Evolutionary conservation across 352 stramenopile species (phyloP).

Genomic region (Phytophthora fragariae): DNA sequence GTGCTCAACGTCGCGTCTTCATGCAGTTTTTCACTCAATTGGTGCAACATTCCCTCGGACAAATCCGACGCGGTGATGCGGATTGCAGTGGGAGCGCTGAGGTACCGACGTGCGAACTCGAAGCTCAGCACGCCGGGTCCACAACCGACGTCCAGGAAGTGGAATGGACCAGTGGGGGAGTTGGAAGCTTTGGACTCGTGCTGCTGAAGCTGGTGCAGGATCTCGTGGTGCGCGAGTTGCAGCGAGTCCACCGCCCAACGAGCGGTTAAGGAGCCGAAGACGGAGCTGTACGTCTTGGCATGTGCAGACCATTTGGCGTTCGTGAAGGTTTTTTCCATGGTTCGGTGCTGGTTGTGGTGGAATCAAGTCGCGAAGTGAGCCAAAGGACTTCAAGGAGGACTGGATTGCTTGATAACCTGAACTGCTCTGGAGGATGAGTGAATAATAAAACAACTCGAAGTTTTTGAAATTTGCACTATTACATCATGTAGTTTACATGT

Average conservation of each 20-base stretch:
- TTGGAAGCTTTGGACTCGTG: slow-evolving; percentile 20
- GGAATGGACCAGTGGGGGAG: slow-evolving; percentile 13
- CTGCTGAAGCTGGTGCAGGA: slow-evolving; percentile 27
- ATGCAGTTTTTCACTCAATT: slow-evolving; percentile 35
- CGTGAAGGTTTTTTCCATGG: slow-evolving; percentile 33
- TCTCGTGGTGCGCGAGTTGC: slow-evolving; percentile 38
- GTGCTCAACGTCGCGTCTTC: slow-evolving; percentile 19
- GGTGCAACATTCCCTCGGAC: slow-evolving; percentile 49
- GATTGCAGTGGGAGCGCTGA: slow-evolving; percentile 18
- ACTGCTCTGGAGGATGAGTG: neutral
- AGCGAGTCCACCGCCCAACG: slow-evolving; percentile 38
- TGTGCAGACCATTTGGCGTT: slow-evolving; percentile 44
- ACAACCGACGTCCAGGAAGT: slow-evolving; percentile 50
- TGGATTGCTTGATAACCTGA: neutral
- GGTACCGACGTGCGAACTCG: slow-evolving; percentile 46
- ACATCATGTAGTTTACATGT: too few relatives aligned
- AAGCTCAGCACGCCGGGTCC: slow-evolving; percentile 45
- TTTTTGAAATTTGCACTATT: too few relatives aligned
- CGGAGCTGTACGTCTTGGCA: slow-evolving; percentile 37
- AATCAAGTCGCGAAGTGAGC: neutral
- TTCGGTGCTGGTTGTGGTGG: neutral
- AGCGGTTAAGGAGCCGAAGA: slow-evolving; percentile 30
- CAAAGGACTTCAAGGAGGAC: neutral
- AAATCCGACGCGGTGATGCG: slow-evolving; percentile 54
- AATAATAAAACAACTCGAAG: too few relatives aligned